Conservation (phyloP, 805 yeast genomes). For the Maudiozyma pseudohumilis region DNA sequence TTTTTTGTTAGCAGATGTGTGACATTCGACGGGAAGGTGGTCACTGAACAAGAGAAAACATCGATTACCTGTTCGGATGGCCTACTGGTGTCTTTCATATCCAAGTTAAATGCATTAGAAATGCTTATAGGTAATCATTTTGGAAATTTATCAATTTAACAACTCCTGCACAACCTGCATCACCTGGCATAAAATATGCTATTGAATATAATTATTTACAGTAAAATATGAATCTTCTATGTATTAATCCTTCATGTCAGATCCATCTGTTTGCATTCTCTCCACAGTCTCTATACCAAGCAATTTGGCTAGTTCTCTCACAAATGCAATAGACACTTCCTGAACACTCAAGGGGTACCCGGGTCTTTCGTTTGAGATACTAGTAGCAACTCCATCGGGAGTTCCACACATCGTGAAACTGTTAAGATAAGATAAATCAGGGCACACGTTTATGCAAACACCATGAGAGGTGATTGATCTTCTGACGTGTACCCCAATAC, state of each 20-base stretch:
- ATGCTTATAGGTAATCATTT: slow-evolving; percentile 9
- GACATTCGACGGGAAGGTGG: slow-evolving; percentile 51
- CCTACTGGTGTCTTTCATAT: slow-evolving; percentile 46
- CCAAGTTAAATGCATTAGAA: slow-evolving; percentile 56
- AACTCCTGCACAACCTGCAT: background rate
- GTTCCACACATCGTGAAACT: slow-evolving; percentile 80
- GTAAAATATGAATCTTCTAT: background rate
- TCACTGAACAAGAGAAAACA: slow-evolving; percentile 48
- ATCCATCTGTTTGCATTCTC: slow-evolving; percentile 29
- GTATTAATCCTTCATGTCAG: slow-evolving; percentile 8
- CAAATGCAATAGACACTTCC: slow-evolving; percentile 38
- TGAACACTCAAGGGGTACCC: slow-evolving; percentile 18
- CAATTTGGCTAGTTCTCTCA: slow-evolving; percentile 33
- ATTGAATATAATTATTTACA: too few relatives aligned
- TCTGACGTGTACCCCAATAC: slow-evolving; percentile 82
- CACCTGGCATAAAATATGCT: background rate
- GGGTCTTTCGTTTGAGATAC: slow-evolving; percentile 32
- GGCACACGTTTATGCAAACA: slow-evolving; percentile 64
- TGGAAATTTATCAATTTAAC: slow-evolving; percentile 6
- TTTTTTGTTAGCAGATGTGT: slow-evolving; percentile 54
- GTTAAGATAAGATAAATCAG: slow-evolving; percentile 65
- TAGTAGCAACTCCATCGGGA: slow-evolving; percentile 48
- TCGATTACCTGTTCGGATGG: slow-evolving; percentile 63
- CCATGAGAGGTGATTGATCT: slow-evolving; percentile 86
- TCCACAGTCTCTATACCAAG: slow-evolving; percentile 33